phyloP scores from a whole-genome alignment of 805 yeast species.

The Debaryomyces prosopidis region DNA sequence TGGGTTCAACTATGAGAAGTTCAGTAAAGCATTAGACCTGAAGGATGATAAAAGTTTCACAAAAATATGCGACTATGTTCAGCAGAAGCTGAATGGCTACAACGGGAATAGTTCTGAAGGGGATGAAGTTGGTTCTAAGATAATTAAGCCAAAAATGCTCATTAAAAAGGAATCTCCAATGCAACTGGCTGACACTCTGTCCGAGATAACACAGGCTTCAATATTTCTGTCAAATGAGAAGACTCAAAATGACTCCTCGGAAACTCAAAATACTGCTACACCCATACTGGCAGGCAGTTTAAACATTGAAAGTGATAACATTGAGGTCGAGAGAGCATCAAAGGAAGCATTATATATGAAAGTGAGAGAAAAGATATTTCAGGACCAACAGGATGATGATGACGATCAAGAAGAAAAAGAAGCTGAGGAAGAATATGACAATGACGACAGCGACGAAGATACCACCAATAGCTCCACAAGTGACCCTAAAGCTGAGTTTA shows the following conservation, averaged over 20 bases:
- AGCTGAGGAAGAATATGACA: constrained; percentile 4
- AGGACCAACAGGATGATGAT: constrained; percentile 8
- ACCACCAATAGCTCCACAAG: neutral
- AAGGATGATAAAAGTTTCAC: constrained; percentile 3
- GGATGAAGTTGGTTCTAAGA: neutral
- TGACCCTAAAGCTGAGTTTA: neutral
- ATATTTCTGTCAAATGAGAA: neutral
- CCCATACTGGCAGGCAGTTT: neutral
- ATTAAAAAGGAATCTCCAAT: constrained; percentile 9
- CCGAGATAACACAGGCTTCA: neutral
- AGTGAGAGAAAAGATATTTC: constrained; percentile 35
- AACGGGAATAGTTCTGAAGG: neutral
- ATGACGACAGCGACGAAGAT: constrained; percentile 1
- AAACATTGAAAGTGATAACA: constrained; percentile 1
- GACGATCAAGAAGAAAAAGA: constrained; percentile 7
- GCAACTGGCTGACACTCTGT: neutral
- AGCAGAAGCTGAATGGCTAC: constrained; percentile 1
- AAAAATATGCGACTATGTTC: constrained; percentile 9
- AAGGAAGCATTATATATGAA: constrained; percentile 38
- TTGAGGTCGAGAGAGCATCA: constrained; percentile 28
- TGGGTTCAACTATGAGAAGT: constrained; percentile 13
- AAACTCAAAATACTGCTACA: neutral
- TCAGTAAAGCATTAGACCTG: constrained; percentile 2
- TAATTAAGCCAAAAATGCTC: constrained; percentile 14
- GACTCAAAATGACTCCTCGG: neutral